Evolutionary conservation across 768 basidiomycete species (phyloP).

Genomic region (Phallus indusiatus): DNA sequence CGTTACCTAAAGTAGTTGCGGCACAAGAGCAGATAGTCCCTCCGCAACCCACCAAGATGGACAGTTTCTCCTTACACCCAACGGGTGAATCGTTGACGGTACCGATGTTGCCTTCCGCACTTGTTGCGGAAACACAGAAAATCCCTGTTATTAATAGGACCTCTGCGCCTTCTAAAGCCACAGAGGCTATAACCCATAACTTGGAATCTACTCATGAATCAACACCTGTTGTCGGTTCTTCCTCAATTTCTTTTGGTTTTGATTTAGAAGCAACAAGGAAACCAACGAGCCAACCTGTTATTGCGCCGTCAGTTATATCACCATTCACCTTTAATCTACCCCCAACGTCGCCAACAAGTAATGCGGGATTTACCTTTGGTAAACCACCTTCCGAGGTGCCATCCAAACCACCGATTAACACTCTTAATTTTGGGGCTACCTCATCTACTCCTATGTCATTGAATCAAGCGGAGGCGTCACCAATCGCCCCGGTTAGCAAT

Average conservation of each 20-base stretch:
- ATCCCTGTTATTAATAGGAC: background rate
- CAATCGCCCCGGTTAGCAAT: constrained; percentile 12
- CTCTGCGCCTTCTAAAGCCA: background rate
- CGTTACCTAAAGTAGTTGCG: background rate
- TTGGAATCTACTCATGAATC: background rate
- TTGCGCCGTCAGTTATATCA: constrained; percentile 8
- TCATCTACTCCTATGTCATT: constrained; percentile 19
- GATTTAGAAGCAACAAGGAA: background rate
- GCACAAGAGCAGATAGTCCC: background rate
- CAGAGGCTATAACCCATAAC: background rate
- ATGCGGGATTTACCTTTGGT: background rate
- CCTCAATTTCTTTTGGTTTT: background rate
- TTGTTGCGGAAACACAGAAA: background rate
- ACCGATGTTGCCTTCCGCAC: background rate
- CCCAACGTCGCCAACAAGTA: background rate
- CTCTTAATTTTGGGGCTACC: constrained; percentile 27
- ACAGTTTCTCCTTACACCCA: background rate
- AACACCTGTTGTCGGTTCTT: background rate
- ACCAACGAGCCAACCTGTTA: background rate
- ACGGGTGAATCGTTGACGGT: background rate
- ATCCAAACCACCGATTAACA: background rate
- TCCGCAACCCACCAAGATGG: background rate
- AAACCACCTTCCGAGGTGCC: background rate
- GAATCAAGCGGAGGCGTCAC: constrained; percentile 27
- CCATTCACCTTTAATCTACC: constrained; percentile 24